These are phyloP conservation scores for Fraxinus sp. DNA, from an alignment of 305 asterid species.

Conservation along the genomic window DNA sequence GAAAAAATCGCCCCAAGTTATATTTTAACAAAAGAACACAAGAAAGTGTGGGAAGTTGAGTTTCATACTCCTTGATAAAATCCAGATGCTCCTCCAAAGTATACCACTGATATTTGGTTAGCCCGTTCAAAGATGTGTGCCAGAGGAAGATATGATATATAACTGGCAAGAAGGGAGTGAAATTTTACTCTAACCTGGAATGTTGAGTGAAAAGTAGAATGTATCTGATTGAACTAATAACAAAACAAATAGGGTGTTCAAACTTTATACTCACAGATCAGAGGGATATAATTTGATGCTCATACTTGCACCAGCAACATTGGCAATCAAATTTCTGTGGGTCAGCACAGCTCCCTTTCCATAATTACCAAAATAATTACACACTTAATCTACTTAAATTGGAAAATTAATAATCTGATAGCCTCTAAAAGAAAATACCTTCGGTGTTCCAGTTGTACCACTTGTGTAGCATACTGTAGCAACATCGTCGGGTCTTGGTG, in stretches of 20 bases:
- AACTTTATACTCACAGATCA: constrained; percentile 47
- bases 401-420: neutral
- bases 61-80: constrained; percentile 69
- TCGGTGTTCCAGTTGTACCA: constrained; percentile 75
- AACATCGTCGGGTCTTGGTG: constrained; percentile 47
- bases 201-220: neutral
- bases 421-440: constrained; percentile 34
- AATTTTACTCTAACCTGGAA: neutral
- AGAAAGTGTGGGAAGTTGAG: constrained; percentile 5
- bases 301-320: constrained; percentile 45
- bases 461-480: constrained; percentile 77
- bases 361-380: neutral
- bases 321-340: constrained; percentile 62
- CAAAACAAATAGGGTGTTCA: neutral
- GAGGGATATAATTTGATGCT: constrained; percentile 46
- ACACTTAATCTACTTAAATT: neutral
- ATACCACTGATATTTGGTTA: constrained; percentile 46
- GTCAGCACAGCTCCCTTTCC: constrained; percentile 58
- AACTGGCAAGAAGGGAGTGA: constrained; percentile 33
- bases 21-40: neutral
- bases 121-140: constrained; percentile 71
- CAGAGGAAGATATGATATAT: constrained; percentile 66
- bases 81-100: constrained; percentile 59
- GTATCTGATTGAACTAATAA: neutral
- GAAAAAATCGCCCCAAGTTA: neutral